phyloP scores from a whole-genome alignment of 176 grass and related monocot species.

The Puya raimondii region DNA sequence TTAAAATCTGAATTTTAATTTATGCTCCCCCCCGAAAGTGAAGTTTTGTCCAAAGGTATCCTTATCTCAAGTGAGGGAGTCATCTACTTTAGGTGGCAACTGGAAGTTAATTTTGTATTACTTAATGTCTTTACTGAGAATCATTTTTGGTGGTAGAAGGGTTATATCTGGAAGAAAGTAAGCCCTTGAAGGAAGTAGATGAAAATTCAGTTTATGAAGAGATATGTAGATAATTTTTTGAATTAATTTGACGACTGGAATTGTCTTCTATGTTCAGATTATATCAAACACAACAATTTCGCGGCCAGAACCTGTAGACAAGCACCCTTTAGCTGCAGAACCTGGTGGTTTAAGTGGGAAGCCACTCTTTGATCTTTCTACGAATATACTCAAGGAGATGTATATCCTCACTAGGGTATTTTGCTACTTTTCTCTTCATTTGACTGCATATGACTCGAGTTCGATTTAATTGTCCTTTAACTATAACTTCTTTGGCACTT shows the following conservation, averaged over 20 bases:
- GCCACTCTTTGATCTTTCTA: conserved; percentile 80
- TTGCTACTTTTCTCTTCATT: conserved; percentile 7
- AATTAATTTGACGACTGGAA: conserved; percentile 12
- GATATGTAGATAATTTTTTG: not conserved
- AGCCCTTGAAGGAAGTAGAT: too few species aligned
- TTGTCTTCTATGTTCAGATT: conserved; percentile 40
- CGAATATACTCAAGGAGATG: conserved; percentile 77
- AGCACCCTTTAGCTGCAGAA: conserved; percentile 65
- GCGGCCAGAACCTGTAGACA: conserved; percentile 54
- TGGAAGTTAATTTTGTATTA: too few species aligned
- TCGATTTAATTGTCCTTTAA: conserved; percentile 3
- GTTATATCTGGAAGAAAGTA: too few species aligned
- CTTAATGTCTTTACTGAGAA: too few species aligned
- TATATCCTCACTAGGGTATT: conserved; percentile 75
- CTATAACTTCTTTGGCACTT: not conserved
- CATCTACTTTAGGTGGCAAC: too few species aligned
- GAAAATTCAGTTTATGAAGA: too few species aligned
- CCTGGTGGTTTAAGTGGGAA: conserved; percentile 93
- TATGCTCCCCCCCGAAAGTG: too few species aligned
- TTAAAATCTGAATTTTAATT: too few species aligned
- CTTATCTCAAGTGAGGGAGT: too few species aligned
- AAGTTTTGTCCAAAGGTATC: too few species aligned
- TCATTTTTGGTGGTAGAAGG: too few species aligned
- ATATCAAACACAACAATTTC: conserved; percentile 97
- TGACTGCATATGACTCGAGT: conserved; percentile 6